phyloP scores from a whole-genome alignment of 1,284 basidiomycete genomes.

The Tausonia pullulans region DNA sequence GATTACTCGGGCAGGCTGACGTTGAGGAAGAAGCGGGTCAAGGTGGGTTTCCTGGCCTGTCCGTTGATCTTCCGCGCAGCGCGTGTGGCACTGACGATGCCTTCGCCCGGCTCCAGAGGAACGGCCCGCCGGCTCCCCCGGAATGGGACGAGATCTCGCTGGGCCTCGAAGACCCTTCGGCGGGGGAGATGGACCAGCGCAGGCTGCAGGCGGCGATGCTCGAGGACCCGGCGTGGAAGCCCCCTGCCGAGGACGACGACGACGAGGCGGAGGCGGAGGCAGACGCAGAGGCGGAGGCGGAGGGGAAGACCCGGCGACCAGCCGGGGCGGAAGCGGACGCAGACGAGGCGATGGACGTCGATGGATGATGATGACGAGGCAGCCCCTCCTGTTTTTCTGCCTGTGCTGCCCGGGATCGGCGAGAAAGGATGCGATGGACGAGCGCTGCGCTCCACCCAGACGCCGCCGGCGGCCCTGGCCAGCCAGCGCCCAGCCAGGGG shows the following conservation, averaged over 20 bases:
- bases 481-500: too few relatives aligned
- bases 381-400: too few relatives aligned
- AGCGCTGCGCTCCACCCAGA: too few relatives aligned
- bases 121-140: slow-evolving; percentile 50
- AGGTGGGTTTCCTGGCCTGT: slow-evolving; percentile 43
- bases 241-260: slow-evolving; percentile 17
- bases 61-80: neutral
- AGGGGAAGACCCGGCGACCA: neutral
- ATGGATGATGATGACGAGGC: too few relatives aligned
- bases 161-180: slow-evolving; percentile 43
- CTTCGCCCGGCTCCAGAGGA: slow-evolving; percentile 25
- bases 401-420: too few relatives aligned
- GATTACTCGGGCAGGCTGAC: slow-evolving; percentile 74
- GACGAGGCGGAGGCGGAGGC: slow-evolving; percentile 36
- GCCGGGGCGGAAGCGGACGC: too few relatives aligned
- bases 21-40: slow-evolving; percentile 69
- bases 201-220: slow-evolving; percentile 46
- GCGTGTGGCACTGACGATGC: neutral
- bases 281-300: slow-evolving; percentile 33
- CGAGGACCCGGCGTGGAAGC: slow-evolving; percentile 40
- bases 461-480: too few relatives aligned
- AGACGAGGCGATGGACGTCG: too few relatives aligned
- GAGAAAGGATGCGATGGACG: too few relatives aligned
- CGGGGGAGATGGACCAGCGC: slow-evolving; percentile 45
- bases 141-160: slow-evolving; percentile 66